Evolutionary conservation across 2,329 filamentous ascomycete genomes (phyloP).

Genomic region (Graphiopsis chlorocephala): DNA sequence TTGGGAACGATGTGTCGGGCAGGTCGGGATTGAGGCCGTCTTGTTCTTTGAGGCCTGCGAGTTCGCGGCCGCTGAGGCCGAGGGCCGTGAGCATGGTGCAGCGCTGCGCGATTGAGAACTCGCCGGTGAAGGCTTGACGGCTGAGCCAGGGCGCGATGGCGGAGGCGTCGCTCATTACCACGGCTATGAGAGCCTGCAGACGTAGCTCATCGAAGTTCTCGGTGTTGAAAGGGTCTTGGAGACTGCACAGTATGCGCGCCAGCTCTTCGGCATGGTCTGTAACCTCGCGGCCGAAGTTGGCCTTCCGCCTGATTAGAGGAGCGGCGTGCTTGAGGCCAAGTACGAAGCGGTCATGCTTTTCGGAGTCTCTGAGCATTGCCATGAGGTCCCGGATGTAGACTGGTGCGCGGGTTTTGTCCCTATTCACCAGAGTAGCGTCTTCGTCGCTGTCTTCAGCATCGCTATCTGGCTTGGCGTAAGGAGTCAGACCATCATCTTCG

Average conservation of each 20-base stretch:
- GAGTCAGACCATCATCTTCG: slow-evolving; percentile 61
- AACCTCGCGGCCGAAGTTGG: slow-evolving; percentile 83
- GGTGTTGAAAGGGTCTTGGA: slow-evolving; percentile 83
- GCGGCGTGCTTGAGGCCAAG: slow-evolving; percentile 76
- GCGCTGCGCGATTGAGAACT: slow-evolving; percentile 84
- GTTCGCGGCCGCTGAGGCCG: slow-evolving; percentile 76
- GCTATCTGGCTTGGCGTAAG: slow-evolving; percentile 82
- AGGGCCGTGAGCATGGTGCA: slow-evolving; percentile 78
- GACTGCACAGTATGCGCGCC: slow-evolving; percentile 69
- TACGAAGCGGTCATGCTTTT: slow-evolving; percentile 80
- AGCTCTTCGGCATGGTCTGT: slow-evolving; percentile 79
- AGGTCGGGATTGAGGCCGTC: slow-evolving; percentile 45
- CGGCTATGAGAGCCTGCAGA: slow-evolving; percentile 76
- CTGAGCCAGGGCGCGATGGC: slow-evolving; percentile 82
- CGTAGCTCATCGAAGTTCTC: slow-evolving; percentile 72
- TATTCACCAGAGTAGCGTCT: slow-evolving; percentile 79
- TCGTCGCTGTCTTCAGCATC: slow-evolving; percentile 91
- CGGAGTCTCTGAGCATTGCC: slow-evolving; percentile 71
- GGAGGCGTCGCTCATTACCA: slow-evolving; percentile 72
- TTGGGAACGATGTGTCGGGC: slow-evolving; percentile 61
- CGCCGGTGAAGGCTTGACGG: slow-evolving; percentile 82
- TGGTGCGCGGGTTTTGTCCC: slow-evolving; percentile 78
- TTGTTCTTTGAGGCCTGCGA: slow-evolving; percentile 69
- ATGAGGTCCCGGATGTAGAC: slow-evolving; percentile 91
- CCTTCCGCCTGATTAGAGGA: slow-evolving; percentile 79